These are phyloP conservation scores for Austroboletus niveus DNA, from an alignment of 1,284 basidiomycete species.

Conservation along the genomic window DNA sequence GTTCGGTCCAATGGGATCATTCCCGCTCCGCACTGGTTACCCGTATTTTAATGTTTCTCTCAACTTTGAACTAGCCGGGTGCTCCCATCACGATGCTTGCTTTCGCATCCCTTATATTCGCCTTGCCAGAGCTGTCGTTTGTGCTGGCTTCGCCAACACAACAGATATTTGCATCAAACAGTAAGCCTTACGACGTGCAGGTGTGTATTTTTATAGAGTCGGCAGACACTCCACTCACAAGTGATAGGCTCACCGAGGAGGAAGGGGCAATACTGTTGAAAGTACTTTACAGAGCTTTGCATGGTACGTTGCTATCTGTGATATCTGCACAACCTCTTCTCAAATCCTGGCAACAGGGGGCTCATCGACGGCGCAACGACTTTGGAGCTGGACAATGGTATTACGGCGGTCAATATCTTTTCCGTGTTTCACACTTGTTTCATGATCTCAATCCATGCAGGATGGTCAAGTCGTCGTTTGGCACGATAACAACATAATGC, in stretches of 20 bases:
- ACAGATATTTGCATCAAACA: conserved; percentile 16
- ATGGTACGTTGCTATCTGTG: conserved; percentile 45
- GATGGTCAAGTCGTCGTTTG: conserved; percentile 76
- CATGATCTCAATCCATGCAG: conserved; percentile 33
- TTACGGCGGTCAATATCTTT: conserved; percentile 54
- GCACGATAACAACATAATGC: conserved; percentile 69
- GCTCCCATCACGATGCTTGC: conserved; percentile 13
- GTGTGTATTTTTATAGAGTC: conserved; percentile 24
- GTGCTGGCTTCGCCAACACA: conserved; percentile 32
- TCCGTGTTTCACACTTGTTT: neutral
- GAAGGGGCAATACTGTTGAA: conserved; percentile 70
- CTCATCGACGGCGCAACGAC: conserved; percentile 73
- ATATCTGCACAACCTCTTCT: neutral
- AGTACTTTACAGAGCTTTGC: conserved; percentile 71
- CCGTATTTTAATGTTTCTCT: conserved; percentile 1
- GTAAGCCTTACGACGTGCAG: conserved; percentile 44
- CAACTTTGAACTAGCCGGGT: neutral
- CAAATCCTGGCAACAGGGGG: conserved; percentile 43
- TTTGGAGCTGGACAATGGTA: conserved; percentile 75
- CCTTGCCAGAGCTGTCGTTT: conserved; percentile 4
- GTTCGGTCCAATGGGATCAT: conserved; percentile 12
- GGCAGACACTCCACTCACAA: neutral
- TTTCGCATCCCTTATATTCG: conserved; percentile 6
- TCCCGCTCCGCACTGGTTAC: neutral
- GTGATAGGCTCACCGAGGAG: conserved; percentile 73